Evolutionary conservation across 1,284 basidiomycete genomes (phyloP).

Genomic region (Ceratobasidium sp.): DNA sequence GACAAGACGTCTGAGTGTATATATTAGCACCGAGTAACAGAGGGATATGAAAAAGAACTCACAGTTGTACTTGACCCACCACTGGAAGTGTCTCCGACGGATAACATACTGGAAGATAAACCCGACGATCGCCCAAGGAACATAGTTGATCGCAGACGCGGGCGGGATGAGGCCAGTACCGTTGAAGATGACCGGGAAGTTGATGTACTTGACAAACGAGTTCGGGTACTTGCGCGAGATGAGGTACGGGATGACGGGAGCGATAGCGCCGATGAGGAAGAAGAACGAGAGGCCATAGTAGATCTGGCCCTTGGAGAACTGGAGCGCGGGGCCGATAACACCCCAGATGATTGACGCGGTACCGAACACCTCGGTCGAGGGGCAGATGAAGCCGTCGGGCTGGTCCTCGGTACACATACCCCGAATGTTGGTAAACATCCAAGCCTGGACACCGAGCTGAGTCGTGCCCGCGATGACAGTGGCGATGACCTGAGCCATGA

Average conservation of each 20-base stretch:
- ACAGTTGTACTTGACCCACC: slow-evolving; percentile 56
- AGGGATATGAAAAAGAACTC: slow-evolving; percentile 59
- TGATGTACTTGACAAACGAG: slow-evolving; percentile 64
- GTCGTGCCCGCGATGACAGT: slow-evolving; percentile 62
- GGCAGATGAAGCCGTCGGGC: slow-evolving; percentile 59
- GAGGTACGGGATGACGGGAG: slow-evolving; percentile 62
- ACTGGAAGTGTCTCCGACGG: slow-evolving; percentile 52
- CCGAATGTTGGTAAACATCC: slow-evolving; percentile 62
- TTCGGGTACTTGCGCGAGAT: slow-evolving; percentile 64
- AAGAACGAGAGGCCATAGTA: slow-evolving; percentile 64
- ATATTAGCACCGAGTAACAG: slow-evolving; percentile 65
- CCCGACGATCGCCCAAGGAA: slow-evolving; percentile 68
- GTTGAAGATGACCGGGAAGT: slow-evolving; percentile 66
- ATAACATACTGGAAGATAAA: slow-evolving; percentile 68
- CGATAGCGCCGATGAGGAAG: slow-evolving; percentile 66
- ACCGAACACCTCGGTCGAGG: slow-evolving; percentile 60
- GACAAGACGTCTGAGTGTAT: slow-evolving; percentile 71
- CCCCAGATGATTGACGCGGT: slow-evolving; percentile 65
- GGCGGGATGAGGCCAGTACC: slow-evolving; percentile 65
- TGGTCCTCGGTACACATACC: slow-evolving; percentile 55
- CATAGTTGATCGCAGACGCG: slow-evolving; percentile 68
- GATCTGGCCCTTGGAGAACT: slow-evolving; percentile 62
- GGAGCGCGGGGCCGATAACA: slow-evolving; percentile 63
- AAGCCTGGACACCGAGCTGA: slow-evolving; percentile 63
- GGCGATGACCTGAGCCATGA: slow-evolving; percentile 62